Evolutionary conservation across 2,329 filamentous ascomycete species (phyloP).

Genomic region (Colletotrichum falcatum): DNA sequence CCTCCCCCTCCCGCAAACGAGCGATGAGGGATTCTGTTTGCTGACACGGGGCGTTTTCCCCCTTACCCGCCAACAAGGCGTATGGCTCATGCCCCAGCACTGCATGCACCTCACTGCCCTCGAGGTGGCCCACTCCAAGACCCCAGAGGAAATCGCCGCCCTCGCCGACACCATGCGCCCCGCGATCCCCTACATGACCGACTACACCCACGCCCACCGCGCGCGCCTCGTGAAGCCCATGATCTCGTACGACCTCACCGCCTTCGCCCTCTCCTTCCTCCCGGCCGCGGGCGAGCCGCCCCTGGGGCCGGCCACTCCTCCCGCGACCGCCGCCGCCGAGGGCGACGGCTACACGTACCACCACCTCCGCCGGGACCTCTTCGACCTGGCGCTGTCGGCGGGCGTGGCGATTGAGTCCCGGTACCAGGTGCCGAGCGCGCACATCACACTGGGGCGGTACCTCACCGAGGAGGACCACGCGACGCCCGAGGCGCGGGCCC

Average conservation of each 20-base stretch:
- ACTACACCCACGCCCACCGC: conserved; percentile 75
- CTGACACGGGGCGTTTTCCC: not conserved
- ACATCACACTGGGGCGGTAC: conserved; percentile 89
- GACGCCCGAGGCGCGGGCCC: conserved; percentile 66
- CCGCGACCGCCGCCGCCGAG: conserved; percentile 55
- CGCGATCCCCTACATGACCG: conserved; percentile 69
- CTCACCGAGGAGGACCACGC: conserved; percentile 75
- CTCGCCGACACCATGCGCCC: conserved; percentile 70
- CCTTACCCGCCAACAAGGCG: conserved; percentile 65
- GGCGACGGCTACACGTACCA: conserved; percentile 87
- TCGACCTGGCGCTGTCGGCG: conserved; percentile 67
- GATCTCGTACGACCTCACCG: conserved; percentile 86
- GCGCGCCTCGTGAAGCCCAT: conserved; percentile 84
- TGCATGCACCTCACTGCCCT: conserved; percentile 87
- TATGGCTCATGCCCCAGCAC: conserved; percentile 88
- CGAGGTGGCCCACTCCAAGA: conserved; percentile 86
- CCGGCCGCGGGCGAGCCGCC: conserved; percentile 76
- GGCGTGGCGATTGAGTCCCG: conserved; percentile 80
- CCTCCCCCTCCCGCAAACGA: not conserved
- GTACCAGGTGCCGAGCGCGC: conserved; percentile 90
- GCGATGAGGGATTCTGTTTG: not conserved
- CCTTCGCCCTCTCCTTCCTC: conserved; percentile 87
- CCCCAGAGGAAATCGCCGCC: conserved; percentile 72
- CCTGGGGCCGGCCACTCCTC: conserved; percentile 54
- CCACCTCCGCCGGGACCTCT: conserved; percentile 86